These are phyloP conservation scores for Schizochytrium sp. DNA, from an alignment of 108 stramenopile species.

Conservation along the genomic window DNA sequence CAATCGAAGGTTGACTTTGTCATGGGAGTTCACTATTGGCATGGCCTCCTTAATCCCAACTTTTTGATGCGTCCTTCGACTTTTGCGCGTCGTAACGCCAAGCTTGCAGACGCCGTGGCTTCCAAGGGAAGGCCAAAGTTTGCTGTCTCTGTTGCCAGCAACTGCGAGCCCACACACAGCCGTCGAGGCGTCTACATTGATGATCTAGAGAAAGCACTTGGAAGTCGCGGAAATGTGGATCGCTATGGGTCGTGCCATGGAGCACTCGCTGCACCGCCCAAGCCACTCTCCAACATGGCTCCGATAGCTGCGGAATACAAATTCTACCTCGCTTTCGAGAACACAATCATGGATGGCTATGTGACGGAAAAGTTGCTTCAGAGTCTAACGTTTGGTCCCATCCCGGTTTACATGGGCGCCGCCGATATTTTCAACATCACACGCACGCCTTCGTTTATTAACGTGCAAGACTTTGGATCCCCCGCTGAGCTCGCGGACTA, in stretches of 20 bases:
- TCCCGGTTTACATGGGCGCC: not conserved
- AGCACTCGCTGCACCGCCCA: not conserved
- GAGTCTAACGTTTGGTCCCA: not conserved
- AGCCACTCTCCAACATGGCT: not conserved
- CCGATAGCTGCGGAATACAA: not conserved
- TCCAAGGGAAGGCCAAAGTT: not conserved
- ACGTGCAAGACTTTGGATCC: not conserved
- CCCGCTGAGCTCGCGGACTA: not conserved
- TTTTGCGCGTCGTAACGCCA: not conserved
- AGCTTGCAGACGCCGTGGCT: not conserved
- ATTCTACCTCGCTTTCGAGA: constrained; percentile 15
- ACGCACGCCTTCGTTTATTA: not conserved
- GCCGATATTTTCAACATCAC: not conserved
- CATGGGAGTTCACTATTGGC: not conserved
- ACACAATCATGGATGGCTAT: not conserved
- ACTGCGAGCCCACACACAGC: not conserved
- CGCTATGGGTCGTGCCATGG: not conserved
- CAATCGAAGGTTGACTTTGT: not conserved
- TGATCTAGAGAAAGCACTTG: not conserved
- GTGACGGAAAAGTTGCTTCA: not conserved
- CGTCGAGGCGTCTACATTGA: not conserved
- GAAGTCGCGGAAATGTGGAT: not conserved
- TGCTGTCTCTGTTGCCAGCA: not conserved
- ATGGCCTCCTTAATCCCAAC: not conserved
- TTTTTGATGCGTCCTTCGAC: not conserved